Conservation (phyloP, 257 asterid species). For the Cinchona pubescens region DNA sequence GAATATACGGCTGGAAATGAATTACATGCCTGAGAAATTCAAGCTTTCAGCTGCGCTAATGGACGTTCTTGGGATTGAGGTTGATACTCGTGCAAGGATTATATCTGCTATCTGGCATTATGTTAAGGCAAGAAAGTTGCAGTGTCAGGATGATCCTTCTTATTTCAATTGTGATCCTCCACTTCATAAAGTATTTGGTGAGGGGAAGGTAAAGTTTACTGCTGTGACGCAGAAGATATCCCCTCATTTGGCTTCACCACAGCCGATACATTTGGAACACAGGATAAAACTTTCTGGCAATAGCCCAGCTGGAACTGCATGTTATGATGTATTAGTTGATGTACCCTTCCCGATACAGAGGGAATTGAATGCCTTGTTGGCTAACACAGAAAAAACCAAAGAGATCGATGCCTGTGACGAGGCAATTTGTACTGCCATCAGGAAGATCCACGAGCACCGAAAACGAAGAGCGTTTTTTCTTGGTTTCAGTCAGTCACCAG, state of each 20-base stretch:
- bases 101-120: slow-evolving; percentile 92
- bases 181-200: slow-evolving; percentile 86
- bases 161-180: slow-evolving; percentile 85
- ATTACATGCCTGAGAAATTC: slow-evolving; percentile 79
- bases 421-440: slow-evolving; percentile 80
- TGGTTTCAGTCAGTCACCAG: slow-evolving; percentile 96
- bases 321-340: slow-evolving; percentile 84
- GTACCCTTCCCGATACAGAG: slow-evolving; percentile 92
- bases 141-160: slow-evolving; percentile 78
- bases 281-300: slow-evolving; percentile 84
- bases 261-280: slow-evolving; percentile 91
- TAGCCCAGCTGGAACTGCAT: slow-evolving; percentile 85
- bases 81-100: slow-evolving; percentile 86
- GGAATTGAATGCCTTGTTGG: slow-evolving; percentile 79
- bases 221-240: slow-evolving; percentile 81
- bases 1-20: slow-evolving; percentile 80
- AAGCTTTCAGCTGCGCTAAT: slow-evolving; percentile 76
- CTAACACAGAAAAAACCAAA: slow-evolving; percentile 81
- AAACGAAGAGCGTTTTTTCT: slow-evolving; percentile 92
- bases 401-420: slow-evolving; percentile 95
- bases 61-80: slow-evolving; percentile 88
- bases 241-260: slow-evolving; percentile 74
- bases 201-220: slow-evolving; percentile 65
- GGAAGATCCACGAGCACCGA: slow-evolving; percentile 94
- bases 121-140: slow-evolving; percentile 90